Evolutionary conservation across 2,329 filamentous ascomycete species (phyloP).

Genomic region (Arthrocladium fulminans): DNA sequence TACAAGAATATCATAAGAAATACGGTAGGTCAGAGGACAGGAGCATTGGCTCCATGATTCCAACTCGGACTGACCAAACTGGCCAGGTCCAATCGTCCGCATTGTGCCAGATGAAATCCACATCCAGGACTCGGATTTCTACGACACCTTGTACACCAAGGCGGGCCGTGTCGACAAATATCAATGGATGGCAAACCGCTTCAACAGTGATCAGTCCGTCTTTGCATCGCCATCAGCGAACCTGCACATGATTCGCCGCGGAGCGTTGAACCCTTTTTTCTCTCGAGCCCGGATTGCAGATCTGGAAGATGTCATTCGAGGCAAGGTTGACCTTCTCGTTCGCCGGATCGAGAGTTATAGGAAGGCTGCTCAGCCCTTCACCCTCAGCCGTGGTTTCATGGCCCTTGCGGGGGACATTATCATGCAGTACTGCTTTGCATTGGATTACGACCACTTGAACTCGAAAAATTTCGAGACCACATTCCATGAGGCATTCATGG

Average conservation of each 20-base stretch:
- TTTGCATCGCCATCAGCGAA: slow-evolving; percentile 26
- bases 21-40: slow-evolving; percentile 20
- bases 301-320: slow-evolving; percentile 23
- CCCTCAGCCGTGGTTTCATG: slow-evolving; percentile 18
- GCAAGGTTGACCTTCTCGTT: slow-evolving; percentile 21
- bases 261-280: slow-evolving; percentile 30
- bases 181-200: slow-evolving; percentile 24
- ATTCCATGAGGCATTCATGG: slow-evolving; percentile 23
- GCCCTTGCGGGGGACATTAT: slow-evolving; percentile 24
- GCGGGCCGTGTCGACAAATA: slow-evolving; percentile 27
- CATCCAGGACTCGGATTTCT: slow-evolving; percentile 26
- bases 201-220: slow-evolving; percentile 25
- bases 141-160: slow-evolving; percentile 26
- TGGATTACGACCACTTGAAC: slow-evolving; percentile 23
- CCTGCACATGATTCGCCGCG: slow-evolving; percentile 25
- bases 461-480: slow-evolving; percentile 14
- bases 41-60: not conserved
- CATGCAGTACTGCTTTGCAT: slow-evolving; percentile 24
- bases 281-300: slow-evolving; percentile 25
- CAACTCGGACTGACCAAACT: not conserved
- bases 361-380: slow-evolving; percentile 8
- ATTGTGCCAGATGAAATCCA: slow-evolving; percentile 29
- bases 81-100: slow-evolving; percentile 27
- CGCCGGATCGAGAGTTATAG: slow-evolving; percentile 19
- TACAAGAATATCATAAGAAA: slow-evolving; percentile 24